Conservation (phyloP, 352 stramenopile genomes). For the Globisporangium ultimum region DNA sequence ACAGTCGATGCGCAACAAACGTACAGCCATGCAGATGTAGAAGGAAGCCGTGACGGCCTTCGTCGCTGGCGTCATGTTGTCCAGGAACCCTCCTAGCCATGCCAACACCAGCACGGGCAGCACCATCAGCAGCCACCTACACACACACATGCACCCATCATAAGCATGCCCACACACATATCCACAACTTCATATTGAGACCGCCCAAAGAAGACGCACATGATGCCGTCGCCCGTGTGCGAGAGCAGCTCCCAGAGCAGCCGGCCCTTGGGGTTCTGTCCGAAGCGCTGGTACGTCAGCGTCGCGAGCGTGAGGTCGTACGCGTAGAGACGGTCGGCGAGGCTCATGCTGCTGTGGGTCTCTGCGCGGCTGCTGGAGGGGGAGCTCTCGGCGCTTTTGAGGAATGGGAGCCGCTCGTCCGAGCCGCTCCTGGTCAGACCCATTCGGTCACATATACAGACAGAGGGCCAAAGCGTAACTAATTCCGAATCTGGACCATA, state of each 20-base stretch:
- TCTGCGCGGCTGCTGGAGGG: neutral
- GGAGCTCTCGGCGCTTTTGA: neutral
- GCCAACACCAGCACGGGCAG: slow-evolving; percentile 33
- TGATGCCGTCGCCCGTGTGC: slow-evolving; percentile 78
- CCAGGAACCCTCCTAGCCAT: slow-evolving; percentile 30
- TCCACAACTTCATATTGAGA: too few species aligned
- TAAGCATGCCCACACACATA: neutral
- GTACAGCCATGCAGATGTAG: slow-evolving; percentile 49
- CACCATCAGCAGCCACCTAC: slow-evolving; percentile 58
- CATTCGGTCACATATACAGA: slow-evolving; percentile 3
- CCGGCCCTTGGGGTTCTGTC: slow-evolving; percentile 32
- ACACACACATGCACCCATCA: neutral
- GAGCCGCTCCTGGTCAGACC: neutral
- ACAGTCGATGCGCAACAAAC: neutral
- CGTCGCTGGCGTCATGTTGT: slow-evolving; percentile 21
- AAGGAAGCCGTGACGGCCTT: slow-evolving; percentile 33
- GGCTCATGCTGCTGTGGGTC: slow-evolving; percentile 33
- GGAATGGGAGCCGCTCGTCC: neutral
- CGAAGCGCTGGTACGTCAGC: slow-evolving; percentile 67
- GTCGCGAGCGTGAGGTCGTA: slow-evolving; percentile 76
- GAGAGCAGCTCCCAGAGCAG: slow-evolving; percentile 79
- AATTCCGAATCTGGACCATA: slow-evolving; percentile 1
- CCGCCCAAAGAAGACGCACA: slow-evolving; percentile 38
- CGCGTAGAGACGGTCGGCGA: slow-evolving; percentile 56
- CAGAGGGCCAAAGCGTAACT: neutral